Conservation (phyloP, 768 basidiomycete genomes). For the Mycena rosella region DNA sequence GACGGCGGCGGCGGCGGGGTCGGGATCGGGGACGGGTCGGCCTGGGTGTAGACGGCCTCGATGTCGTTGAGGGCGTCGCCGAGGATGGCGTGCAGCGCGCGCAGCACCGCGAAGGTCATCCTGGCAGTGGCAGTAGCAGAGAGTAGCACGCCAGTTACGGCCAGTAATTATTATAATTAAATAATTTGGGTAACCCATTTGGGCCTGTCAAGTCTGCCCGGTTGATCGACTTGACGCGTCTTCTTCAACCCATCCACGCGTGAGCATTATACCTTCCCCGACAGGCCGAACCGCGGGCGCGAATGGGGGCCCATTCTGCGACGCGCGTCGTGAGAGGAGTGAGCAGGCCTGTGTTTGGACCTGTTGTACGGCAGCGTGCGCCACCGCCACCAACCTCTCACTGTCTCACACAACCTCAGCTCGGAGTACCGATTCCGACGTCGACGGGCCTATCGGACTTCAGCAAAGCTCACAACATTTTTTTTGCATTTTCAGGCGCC, state of each 20-base stretch:
- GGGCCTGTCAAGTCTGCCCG: slow-evolving; percentile 11
- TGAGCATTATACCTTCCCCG: not conserved
- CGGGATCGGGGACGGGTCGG: not conserved
- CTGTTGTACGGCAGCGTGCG: not conserved
- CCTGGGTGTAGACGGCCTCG: slow-evolving; percentile 64
- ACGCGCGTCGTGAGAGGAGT: not conserved
- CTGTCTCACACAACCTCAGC: not conserved
- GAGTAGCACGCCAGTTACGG: not conserved
- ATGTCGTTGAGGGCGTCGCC: slow-evolving; percentile 79
- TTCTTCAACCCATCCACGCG: not conserved
- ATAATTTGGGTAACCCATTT: not conserved
- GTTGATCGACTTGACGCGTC: slow-evolving; percentile 19
- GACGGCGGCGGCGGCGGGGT: not conserved
- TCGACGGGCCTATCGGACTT: slow-evolving; percentile 7
- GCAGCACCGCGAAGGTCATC: slow-evolving; percentile 75
- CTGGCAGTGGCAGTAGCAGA: not conserved
- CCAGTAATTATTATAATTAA: not conserved
- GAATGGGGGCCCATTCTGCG: not conserved
- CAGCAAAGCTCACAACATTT: too few species aligned
- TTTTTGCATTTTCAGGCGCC: too few species aligned
- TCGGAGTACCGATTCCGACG: slow-evolving; percentile 11
- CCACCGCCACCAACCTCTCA: not conserved
- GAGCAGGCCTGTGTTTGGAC: not conserved
- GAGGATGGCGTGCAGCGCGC: slow-evolving; percentile 74
- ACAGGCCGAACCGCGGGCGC: slow-evolving; percentile 17